Percentiles rank a stretch among this genome's conserved stretches.
Evolutionary conservation across 306 rosid species (phyloP).

Genomic region (Vicia villosa): DNA sequence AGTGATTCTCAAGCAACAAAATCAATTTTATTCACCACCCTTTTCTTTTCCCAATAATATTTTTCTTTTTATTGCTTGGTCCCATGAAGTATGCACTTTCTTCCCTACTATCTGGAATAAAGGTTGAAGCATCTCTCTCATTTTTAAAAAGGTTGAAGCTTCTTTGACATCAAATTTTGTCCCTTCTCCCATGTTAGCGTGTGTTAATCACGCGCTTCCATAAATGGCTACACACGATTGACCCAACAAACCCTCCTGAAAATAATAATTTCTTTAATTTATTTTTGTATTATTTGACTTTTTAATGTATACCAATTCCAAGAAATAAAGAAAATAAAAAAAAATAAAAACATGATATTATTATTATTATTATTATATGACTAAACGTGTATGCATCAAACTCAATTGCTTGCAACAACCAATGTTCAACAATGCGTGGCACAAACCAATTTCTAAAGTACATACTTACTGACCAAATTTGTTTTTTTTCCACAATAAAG

Average conservation of each 20-base stretch:
- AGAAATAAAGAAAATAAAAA: background rate
- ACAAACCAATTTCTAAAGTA: background rate
- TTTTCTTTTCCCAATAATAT: background rate
- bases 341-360: conserved; percentile 14
- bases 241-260: background rate
- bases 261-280: background rate
- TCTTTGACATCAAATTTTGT: background rate
- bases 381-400: conserved; percentile 4
- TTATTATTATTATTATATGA: conserved; percentile 2
- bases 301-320: background rate
- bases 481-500: background rate
- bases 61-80: conserved; percentile 5
- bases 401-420: background rate
- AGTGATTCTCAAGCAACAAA: conserved; percentile 4
- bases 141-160: background rate
- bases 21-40: background rate
- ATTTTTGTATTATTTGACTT: conserved; percentile 34
- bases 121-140: conserved; percentile 27
- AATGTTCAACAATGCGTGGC: conserved; percentile 24
- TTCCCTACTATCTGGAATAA: conserved; percentile 13
- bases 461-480: background rate
- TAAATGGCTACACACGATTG: background rate
- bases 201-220: conserved; percentile 26
- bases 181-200: background rate
- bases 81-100: background rate